These are phyloP conservation scores for Cryptococcus amylolentus DNA, from an alignment of 1,284 basidiomycete species.

Conservation along the genomic window DNA sequence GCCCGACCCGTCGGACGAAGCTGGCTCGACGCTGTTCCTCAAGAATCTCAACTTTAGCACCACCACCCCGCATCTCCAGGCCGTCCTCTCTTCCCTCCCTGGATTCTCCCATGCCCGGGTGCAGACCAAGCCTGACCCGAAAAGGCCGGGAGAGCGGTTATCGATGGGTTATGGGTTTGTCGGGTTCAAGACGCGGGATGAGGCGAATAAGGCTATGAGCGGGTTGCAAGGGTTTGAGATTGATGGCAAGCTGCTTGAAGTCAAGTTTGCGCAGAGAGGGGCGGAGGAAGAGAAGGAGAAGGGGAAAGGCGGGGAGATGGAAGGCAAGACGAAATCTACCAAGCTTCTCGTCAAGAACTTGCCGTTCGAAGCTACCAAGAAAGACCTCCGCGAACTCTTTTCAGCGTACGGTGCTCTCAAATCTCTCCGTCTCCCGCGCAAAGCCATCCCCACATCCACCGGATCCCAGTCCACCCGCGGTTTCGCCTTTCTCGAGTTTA, in stretches of 20 bases:
- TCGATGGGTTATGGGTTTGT: constrained; percentile 98
- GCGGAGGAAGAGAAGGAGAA: constrained; percentile 59
- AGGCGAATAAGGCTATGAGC: constrained; percentile 71
- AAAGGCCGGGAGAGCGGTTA: constrained; percentile 59
- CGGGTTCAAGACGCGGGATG: constrained; percentile 74
- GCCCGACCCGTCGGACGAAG: constrained; percentile 55
- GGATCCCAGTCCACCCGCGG: constrained; percentile 59
- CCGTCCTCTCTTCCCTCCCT: constrained; percentile 71
- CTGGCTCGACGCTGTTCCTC: constrained; percentile 84
- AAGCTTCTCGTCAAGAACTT: constrained; percentile 97
- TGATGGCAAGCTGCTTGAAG: constrained; percentile 80
- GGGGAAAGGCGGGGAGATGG: constrained; percentile 44
- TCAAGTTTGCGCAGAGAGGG: constrained; percentile 85
- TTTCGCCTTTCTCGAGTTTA: constrained; percentile 94
- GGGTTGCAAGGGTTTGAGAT: constrained; percentile 77
- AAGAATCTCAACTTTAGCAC: constrained; percentile 92
- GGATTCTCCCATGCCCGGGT: constrained; percentile 85
- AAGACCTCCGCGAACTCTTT: constrained; percentile 84
- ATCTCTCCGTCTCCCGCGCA: constrained; percentile 81
- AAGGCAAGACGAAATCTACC: constrained; percentile 59
- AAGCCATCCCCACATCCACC: constrained; percentile 70
- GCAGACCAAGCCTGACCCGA: constrained; percentile 86
- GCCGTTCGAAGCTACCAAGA: constrained; percentile 92
- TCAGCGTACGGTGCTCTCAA: constrained; percentile 89
- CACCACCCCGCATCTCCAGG: constrained; percentile 67